Evolutionary conservation across 805 yeast species (phyloP).

Genomic region (Ogataea methanolica): DNA sequence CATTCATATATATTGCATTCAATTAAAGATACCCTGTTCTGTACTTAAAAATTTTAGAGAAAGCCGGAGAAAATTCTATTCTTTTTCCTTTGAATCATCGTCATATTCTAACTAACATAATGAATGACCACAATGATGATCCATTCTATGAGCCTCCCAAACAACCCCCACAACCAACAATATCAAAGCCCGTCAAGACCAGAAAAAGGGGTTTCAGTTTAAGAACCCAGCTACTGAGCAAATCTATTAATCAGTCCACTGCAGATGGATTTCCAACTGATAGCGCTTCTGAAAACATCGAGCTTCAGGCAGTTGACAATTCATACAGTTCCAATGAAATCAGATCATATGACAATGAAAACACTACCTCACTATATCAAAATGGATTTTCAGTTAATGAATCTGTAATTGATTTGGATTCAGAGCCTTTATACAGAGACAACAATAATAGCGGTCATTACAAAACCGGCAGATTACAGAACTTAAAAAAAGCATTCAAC

Average conservation of each 20-base stretch:
- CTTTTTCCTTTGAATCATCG: no score
- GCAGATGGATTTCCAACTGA: constrained; percentile 13
- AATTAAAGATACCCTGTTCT: no score
- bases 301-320: constrained; percentile 28
- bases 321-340: constrained; percentile 24
- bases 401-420: constrained; percentile 24
- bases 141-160: neutral
- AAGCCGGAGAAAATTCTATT: no score
- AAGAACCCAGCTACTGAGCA: constrained; percentile 60
- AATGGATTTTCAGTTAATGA: constrained; percentile 11
- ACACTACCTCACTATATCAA: constrained; percentile 7
- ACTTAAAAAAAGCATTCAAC: constrained; percentile 14
- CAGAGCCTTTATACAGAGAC: constrained; percentile 10
- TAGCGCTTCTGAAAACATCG: constrained; percentile 23
- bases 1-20: no score
- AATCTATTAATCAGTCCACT: constrained; percentile 24
- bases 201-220: constrained; percentile 64
- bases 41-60: no score
- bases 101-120: no score
- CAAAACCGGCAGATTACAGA: constrained; percentile 3
- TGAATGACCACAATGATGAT: neutral
- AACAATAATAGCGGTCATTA: constrained; percentile 1
- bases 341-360: constrained; percentile 12
- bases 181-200: constrained; percentile 25
- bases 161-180: neutral